Evolutionary conservation across 2,329 filamentous ascomycete genomes (phyloP).

Genomic region (Verticillium klebahnii): DNA sequence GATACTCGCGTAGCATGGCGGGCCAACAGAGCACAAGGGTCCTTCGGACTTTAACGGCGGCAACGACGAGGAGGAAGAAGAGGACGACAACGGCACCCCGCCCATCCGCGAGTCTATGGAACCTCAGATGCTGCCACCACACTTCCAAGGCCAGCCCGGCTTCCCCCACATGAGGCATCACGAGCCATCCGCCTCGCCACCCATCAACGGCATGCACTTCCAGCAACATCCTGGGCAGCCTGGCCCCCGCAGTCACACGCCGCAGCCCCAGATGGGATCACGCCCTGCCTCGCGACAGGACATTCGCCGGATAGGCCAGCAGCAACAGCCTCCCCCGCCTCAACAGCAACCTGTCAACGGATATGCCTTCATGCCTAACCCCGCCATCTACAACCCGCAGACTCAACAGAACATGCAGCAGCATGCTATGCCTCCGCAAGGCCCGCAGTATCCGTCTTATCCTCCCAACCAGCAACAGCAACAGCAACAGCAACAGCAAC

Average conservation of each 20-base stretch:
- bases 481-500: slow-evolving; percentile 19
- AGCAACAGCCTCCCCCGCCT: slow-evolving; percentile 55
- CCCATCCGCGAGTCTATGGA: slow-evolving; percentile 60
- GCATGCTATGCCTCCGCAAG: slow-evolving; percentile 32
- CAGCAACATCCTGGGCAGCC: slow-evolving; percentile 44
- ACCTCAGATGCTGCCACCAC: slow-evolving; percentile 62
- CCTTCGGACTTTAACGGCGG: slow-evolving; percentile 87
- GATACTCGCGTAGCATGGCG: slow-evolving; percentile 66
- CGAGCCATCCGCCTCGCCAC: slow-evolving; percentile 83
- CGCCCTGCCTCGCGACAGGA: slow-evolving; percentile 78
- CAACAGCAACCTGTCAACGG: slow-evolving; percentile 59
- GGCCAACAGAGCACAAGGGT: slow-evolving; percentile 92
- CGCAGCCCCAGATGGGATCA: slow-evolving; percentile 72
- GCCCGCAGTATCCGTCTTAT: slow-evolving; percentile 32
- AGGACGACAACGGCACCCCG: slow-evolving; percentile 69
- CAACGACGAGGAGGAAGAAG: slow-evolving; percentile 80
- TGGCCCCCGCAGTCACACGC: slow-evolving; percentile 68
- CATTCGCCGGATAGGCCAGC: slow-evolving; percentile 66
- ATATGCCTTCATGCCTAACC: slow-evolving; percentile 81
- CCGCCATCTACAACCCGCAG: slow-evolving; percentile 75
- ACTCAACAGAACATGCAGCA: slow-evolving; percentile 36
- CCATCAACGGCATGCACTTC: slow-evolving; percentile 74
- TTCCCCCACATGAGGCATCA: slow-evolving; percentile 79
- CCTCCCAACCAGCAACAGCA: slow-evolving; percentile 16
- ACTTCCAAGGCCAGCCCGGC: slow-evolving; percentile 63